Base-by-base conservation (phyloP, 306 rosid genomes). In the Cicer arietinum region DNA sequence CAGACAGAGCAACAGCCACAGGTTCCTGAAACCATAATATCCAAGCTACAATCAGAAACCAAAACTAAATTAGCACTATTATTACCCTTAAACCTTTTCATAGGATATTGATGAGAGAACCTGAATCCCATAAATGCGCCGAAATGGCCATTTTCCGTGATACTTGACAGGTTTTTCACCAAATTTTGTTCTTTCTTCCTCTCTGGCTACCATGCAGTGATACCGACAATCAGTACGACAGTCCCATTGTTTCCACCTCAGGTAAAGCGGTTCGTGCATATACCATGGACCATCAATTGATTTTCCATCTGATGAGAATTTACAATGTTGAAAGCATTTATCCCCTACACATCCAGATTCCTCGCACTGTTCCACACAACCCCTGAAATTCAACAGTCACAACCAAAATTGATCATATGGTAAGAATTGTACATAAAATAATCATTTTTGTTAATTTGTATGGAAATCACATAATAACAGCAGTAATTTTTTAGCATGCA, bases 221-320 rank as follows among this genome's bases (percentile, higher is more conserved):
- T 94, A 88, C 61, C 97, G 82, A 71, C 99, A 94, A 75, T 92
- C 99, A 20, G 91, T 89, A 52, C 85, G 89, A 80, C 99, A 94
- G 76, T 94, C 99, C 97, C 99, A 94, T 77, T 88, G 99, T 83
- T 94, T 94, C 99, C 97, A 94, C 68, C 89, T 84, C 81, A 91
- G 73, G 71, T 92, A 94, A 44, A 92, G 89, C 44, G 99, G 99
- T 60, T 94, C 99, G 50, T 94, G 97, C 85, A 90, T 85, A 84
- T 94, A 94, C 99, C 99, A 94, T 6, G 96, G 97, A 79, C 97
- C 99, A 86, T 92, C 97, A 61, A 94, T 81, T 58, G 99, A 91
- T 77, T 92, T 90, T 77, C 97, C 99, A 79, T 94, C 96, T 17
- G 97, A 94, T 63, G 99, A 90, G 82, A 94, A 94, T 86, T 94